Evolutionary conservation across 345 rosid genomes (phyloP).

Genomic region (Brassica carinata): DNA sequence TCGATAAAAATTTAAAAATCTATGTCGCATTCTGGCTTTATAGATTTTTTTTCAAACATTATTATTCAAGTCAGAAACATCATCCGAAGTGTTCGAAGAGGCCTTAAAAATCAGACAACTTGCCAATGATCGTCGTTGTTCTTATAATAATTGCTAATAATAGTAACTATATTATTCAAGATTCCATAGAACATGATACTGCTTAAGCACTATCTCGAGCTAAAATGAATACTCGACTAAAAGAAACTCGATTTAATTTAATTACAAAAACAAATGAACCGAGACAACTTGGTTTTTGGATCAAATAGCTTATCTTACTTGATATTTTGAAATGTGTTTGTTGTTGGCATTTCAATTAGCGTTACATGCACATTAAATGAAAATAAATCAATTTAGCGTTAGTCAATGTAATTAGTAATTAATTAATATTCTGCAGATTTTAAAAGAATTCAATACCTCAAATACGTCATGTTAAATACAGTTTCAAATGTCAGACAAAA

Average conservation of each 20-base stretch:
- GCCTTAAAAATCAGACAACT: background rate
- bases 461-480: no score
- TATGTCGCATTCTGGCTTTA: background rate
- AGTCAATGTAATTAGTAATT: background rate
- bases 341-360: slow-evolving; percentile 23
- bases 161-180: slow-evolving; percentile 13
- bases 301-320: background rate
- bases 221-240: background rate
- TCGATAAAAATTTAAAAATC: background rate
- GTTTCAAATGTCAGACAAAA: background rate
- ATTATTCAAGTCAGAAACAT: background rate
- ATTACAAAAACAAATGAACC: background rate
- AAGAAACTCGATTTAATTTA: background rate
- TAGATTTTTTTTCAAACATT: background rate
- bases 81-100: slow-evolving; percentile 17
- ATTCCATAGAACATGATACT: slow-evolving; percentile 25
- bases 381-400: background rate
- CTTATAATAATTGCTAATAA: slow-evolving; percentile 13
- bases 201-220: slow-evolving; percentile 37
- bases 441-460: background rate
- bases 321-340: slow-evolving; percentile 15
- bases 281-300: background rate
- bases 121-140: slow-evolving; percentile 13
- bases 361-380: background rate
- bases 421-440: slow-evolving; percentile 5